Evolutionary conservation across 1,284 basidiomycete genomes (phyloP).

Genomic region (Ganoderma boninense): DNA sequence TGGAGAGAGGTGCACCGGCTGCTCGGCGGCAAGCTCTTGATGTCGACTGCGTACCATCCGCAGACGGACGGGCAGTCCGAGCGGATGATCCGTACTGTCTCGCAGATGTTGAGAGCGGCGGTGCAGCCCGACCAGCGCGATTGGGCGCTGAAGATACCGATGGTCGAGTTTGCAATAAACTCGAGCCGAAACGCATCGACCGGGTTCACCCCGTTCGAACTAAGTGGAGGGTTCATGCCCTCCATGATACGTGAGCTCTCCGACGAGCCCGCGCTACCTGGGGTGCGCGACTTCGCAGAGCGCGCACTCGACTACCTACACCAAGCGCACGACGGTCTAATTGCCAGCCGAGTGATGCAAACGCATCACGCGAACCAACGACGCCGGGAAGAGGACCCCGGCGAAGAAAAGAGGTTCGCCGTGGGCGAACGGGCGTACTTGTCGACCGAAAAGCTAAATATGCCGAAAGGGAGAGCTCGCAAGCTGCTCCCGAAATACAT

Average conservation of each 20-base stretch:
- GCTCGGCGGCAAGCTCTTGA: slow-evolving; percentile 39
- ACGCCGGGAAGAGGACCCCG: slow-evolving; percentile 19
- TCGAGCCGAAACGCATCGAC: slow-evolving; percentile 40
- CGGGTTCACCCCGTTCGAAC: slow-evolving; percentile 47
- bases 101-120: slow-evolving; percentile 41
- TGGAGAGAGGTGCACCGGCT: slow-evolving; percentile 44
- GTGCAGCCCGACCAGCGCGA: slow-evolving; percentile 43
- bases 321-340: slow-evolving; percentile 39
- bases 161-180: slow-evolving; percentile 48
- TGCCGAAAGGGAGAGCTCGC: slow-evolving; percentile 43
- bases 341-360: slow-evolving; percentile 33
- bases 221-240: slow-evolving; percentile 44
- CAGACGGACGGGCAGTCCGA: slow-evolving; percentile 40
- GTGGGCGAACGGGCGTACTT: slow-evolving; percentile 42
- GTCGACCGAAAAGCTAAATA: slow-evolving; percentile 43
- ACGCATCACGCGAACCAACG: slow-evolving; percentile 39
- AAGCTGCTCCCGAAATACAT: slow-evolving; percentile 40
- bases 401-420: slow-evolving; percentile 8
- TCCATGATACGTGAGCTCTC: not conserved
- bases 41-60: slow-evolving; percentile 45
- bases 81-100: slow-evolving; percentile 42
- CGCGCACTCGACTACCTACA: slow-evolving; percentile 25
- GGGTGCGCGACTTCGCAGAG: slow-evolving; percentile 9
- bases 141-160: slow-evolving; percentile 42
- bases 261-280: not conserved